Percentiles rank a stretch among this genome's conserved stretches.
phyloP scores from a whole-genome alignment of 257 asterid genomes.

The Solanum neorickii region DNA sequence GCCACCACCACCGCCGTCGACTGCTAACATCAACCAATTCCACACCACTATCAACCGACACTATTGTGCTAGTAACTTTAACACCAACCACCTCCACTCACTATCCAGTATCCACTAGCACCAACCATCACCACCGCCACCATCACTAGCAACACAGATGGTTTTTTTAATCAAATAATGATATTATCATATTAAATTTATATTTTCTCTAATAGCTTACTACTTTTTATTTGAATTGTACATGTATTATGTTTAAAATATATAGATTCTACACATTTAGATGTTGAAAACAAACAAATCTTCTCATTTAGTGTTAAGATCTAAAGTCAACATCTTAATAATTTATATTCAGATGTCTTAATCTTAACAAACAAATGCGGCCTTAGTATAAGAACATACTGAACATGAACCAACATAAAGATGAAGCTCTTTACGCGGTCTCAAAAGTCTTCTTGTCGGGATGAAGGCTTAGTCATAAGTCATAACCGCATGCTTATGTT shows the following conservation, averaged over 20 bases:
- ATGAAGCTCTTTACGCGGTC: not conserved
- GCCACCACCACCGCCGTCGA: not conserved
- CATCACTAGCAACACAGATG: not conserved
- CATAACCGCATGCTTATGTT: not conserved
- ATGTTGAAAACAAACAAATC: not conserved
- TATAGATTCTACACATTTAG: not conserved
- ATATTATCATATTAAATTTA: not conserved
- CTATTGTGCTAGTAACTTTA: not conserved
- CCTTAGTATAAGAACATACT: not conserved
- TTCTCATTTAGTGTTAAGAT: not conserved
- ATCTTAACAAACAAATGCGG: not conserved
- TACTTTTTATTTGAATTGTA: not conserved
- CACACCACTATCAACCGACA: not conserved
- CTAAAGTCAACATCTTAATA: not conserved
- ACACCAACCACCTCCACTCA: not conserved
- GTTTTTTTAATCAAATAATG: not conserved
- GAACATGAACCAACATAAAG: not conserved
- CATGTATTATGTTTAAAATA: not conserved
- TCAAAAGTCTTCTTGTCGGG: not conserved
- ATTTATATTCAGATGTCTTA: not conserved
- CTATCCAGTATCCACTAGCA: not conserved
- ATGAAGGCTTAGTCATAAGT: not conserved
- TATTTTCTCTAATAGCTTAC: not conserved
- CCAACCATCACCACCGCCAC: not conserved
- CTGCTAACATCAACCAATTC: not conserved